A percentile compares a stretch with the other conserved stretches of the same genome.
Conservation (phyloP, 2,329 filamentous ascomycete species). For the Venturia carpophila region DNA sequence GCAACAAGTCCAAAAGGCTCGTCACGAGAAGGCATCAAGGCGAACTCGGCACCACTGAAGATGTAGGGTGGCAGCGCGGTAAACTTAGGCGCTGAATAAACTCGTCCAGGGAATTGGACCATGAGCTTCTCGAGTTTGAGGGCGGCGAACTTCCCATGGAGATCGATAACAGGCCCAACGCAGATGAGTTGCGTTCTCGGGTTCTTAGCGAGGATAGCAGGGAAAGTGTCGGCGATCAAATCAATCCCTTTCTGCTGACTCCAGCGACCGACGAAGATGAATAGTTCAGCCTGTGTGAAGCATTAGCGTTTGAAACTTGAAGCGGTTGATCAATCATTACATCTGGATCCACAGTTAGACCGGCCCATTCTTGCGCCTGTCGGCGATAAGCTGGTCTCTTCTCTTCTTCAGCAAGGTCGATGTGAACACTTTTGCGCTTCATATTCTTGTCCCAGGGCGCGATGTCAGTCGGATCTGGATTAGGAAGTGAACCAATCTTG, state of each 20-base stretch:
- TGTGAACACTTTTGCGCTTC: slow-evolving; percentile 36
- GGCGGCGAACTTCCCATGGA: slow-evolving; percentile 61
- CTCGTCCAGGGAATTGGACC: slow-evolving; percentile 56
- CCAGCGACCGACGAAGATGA: slow-evolving; percentile 64
- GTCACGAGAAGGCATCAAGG: slow-evolving; percentile 59
- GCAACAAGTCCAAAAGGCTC: slow-evolving; percentile 63
- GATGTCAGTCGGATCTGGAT: slow-evolving; percentile 58
- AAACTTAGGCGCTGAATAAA: slow-evolving; percentile 60
- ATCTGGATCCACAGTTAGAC: slow-evolving; percentile 51
- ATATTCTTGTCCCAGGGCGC: slow-evolving; percentile 52
- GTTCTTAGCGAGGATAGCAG: slow-evolving; percentile 52
- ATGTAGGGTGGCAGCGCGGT: slow-evolving; percentile 57
- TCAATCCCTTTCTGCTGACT: slow-evolving; percentile 63
- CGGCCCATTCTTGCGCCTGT: slow-evolving; percentile 61
- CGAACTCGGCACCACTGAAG: slow-evolving; percentile 61
- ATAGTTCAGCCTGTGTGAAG: slow-evolving; percentile 46
- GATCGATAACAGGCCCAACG: slow-evolving; percentile 57
- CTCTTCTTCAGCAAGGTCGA: slow-evolving; percentile 50
- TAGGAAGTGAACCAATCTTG: slow-evolving; percentile 55
- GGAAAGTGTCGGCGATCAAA: slow-evolving; percentile 60
- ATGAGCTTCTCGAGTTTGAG: slow-evolving; percentile 57
- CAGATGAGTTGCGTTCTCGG: slow-evolving; percentile 55
- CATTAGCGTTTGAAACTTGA: neutral
- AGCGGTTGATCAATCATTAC: neutral
- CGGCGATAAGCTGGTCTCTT: slow-evolving; percentile 46